A percentile compares a stretch with the other conserved stretches of the same genome.
Conservation (phyloP, 805 yeast species). For the Tetrapisispora arboricola region DNA sequence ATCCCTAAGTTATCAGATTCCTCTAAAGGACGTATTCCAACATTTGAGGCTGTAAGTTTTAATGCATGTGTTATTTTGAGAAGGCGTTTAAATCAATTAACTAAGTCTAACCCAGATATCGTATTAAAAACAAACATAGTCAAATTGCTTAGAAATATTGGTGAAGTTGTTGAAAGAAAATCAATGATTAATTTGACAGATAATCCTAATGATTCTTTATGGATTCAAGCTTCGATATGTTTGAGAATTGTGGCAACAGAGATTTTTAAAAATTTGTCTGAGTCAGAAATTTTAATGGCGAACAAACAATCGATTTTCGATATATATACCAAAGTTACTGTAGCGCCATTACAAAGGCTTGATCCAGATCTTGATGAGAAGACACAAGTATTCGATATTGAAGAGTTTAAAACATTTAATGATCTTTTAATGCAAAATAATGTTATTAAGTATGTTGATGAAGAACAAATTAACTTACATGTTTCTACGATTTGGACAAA, state of each 20-base stretch:
- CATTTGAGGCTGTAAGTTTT: constrained; percentile 52
- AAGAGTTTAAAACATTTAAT: constrained; percentile 36
- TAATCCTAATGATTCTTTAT: constrained; percentile 30
- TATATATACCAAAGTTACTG: constrained; percentile 26
- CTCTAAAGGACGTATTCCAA: constrained; percentile 39
- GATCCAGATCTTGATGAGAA: constrained; percentile 21
- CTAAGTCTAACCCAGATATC: no score
- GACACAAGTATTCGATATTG: constrained; percentile 38
- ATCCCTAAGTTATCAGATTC: constrained; percentile 29
- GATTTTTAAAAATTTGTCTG: constrained; percentile 6
- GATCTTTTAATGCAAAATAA: constrained; percentile 34
- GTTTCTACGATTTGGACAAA: constrained; percentile 43
- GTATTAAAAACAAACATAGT: constrained; percentile 37
- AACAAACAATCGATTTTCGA: constrained; percentile 10
- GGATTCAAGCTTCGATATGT: constrained; percentile 43
- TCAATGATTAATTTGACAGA: constrained; percentile 24
- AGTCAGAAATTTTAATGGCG: constrained; percentile 3
- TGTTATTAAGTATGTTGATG: constrained; percentile 20
- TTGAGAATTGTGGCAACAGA: constrained; percentile 30
- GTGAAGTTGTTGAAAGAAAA: constrained; percentile 42
- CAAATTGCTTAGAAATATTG: constrained; percentile 39
- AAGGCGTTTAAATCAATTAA: constrained; percentile 31
- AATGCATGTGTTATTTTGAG: constrained; percentile 35
- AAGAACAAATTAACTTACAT: constrained; percentile 33
- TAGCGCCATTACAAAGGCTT: constrained; percentile 18